Conservation (phyloP, 176 grass and related monocot genomes). For the Aechmea fasciata region DNA sequence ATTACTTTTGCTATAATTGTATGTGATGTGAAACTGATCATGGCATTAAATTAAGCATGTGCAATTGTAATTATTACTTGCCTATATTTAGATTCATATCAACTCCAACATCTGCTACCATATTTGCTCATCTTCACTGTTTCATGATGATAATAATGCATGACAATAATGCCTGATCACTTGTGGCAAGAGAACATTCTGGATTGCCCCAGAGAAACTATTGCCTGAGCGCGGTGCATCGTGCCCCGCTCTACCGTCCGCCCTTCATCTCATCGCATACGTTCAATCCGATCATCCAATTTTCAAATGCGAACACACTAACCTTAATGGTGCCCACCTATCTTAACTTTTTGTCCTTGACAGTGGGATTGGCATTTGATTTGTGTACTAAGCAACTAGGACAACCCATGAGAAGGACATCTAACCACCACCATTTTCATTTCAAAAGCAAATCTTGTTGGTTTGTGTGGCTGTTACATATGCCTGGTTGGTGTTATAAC, state of each 20-base stretch:
- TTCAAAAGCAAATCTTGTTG: constrained; percentile 1
- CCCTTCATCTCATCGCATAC: no score
- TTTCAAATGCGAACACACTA: no score
- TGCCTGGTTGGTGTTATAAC: constrained; percentile 2
- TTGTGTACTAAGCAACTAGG: constrained; percentile 1
- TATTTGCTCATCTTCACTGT: neutral
- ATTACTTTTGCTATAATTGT: neutral
- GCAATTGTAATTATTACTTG: neutral
- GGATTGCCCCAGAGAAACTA: no score
- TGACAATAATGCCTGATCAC: neutral
- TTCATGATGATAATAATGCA: neutral
- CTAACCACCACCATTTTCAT: constrained; percentile 4
- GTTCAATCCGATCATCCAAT: no score
- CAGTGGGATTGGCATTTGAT: neutral
- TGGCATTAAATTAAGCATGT: neutral
- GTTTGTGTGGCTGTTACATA: neutral
- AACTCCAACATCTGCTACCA: neutral
- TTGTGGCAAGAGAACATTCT: neutral
- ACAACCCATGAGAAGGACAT: constrained; percentile 4
- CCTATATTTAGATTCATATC: neutral
- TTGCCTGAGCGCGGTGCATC: no score
- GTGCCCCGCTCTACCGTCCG: no score
- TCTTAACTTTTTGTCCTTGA: neutral
- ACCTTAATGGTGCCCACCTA: neutral
- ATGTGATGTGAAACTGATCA: neutral